Evolutionary conservation across 208 protist genomes (phyloP).

Genomic region (Balamuthia mandrillaris): DNA sequence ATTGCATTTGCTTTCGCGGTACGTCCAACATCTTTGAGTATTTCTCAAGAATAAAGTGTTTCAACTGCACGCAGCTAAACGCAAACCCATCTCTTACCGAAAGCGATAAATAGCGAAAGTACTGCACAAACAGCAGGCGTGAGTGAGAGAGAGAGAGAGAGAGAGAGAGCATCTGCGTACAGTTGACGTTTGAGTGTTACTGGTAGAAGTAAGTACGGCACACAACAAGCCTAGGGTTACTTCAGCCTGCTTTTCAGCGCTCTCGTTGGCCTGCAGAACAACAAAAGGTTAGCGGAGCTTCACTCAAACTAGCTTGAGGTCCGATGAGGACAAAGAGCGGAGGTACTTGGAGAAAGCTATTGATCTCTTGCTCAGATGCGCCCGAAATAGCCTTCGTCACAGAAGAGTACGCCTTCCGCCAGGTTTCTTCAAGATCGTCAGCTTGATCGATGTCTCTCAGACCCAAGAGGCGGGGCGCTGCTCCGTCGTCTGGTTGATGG

Average conservation of each 20-base stretch:
- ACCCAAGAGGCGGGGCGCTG: not conserved
- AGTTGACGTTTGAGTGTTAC: not conserved
- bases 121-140: not conserved
- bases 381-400: not conserved
- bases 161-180: not conserved
- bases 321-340: not conserved
- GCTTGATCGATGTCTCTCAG: constrained; percentile 1
- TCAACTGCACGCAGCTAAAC: constrained; percentile 36
- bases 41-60: constrained; percentile 46
- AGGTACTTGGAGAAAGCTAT: not conserved
- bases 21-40: constrained; percentile 60
- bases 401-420: not conserved
- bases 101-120: constrained; percentile 42
- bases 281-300: not conserved
- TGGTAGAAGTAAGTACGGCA: constrained; percentile 24
- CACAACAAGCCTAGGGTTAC: constrained; percentile 48
- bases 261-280: not conserved
- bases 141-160: not conserved
- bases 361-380: not conserved
- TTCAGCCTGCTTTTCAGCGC: constrained; percentile 37
- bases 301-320: not conserved
- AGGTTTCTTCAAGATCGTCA: constrained; percentile 13
- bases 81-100: constrained; percentile 27
- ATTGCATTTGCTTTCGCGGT: constrained; percentile 53
- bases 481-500: not conserved